Evolutionary conservation across 148 eudicot genomes (phyloP).

Genomic region (Amaranthus hypochondriacus): DNA sequence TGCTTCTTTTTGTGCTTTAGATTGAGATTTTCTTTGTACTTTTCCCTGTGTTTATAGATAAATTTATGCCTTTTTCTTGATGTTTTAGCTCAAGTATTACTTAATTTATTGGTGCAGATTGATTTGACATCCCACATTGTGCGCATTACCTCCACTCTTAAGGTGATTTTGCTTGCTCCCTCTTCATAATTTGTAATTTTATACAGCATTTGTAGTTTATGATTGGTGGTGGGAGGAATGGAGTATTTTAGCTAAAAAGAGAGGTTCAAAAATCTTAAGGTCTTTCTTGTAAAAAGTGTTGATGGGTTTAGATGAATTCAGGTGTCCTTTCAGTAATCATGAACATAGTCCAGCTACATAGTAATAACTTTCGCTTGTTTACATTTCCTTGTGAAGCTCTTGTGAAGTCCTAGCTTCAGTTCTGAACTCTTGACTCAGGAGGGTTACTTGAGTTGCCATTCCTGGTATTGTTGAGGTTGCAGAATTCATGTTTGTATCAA

Average conservation of each 20-base stretch:
- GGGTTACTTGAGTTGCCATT: not conserved
- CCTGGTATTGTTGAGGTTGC: not conserved
- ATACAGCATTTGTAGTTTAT: not conserved
- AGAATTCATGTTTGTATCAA: not conserved
- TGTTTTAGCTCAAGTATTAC: slow-evolving; percentile 11
- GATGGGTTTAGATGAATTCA: not conserved
- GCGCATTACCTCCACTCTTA: slow-evolving; percentile 50
- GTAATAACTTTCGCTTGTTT: not conserved
- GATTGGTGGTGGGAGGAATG: not conserved
- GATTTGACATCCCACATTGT: slow-evolving; percentile 84
- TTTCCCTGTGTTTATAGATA: not conserved
- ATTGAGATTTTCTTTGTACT: not conserved
- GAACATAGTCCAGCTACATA: not conserved
- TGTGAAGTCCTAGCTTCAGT: not conserved
- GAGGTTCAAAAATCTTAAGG: not conserved
- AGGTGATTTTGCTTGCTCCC: slow-evolving; percentile 37
- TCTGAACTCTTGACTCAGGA: not conserved
- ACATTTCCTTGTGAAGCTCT: not conserved
- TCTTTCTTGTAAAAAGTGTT: not conserved
- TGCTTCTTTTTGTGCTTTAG: not conserved
- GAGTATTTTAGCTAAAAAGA: not conserved
- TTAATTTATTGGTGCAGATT: slow-evolving; percentile 50
- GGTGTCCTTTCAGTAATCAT: not conserved
- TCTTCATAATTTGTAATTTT: not conserved
- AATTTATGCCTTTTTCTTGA: not conserved